These are phyloP conservation scores for Murraya koenigii DNA, from an alignment of 345 rosid species.

Conservation along the genomic window DNA sequence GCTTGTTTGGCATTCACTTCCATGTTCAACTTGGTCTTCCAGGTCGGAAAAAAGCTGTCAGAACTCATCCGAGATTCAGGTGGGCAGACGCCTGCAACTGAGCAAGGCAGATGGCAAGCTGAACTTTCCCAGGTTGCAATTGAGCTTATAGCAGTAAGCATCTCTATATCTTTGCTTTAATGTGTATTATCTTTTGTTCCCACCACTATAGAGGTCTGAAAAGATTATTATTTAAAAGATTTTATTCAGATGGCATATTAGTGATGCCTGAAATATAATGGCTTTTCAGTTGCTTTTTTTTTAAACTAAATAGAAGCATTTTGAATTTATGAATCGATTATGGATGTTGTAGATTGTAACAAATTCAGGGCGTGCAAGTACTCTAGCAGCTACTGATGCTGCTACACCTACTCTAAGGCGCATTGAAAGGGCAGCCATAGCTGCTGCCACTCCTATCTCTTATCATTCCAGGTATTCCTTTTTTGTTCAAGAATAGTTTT, in stretches of 20 bases:
- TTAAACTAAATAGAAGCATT: neutral
- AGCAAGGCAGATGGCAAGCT: slow-evolving; percentile 93
- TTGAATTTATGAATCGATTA: slow-evolving; percentile 10
- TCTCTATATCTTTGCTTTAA: slow-evolving; percentile 6
- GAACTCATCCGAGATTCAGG: slow-evolving; percentile 94
- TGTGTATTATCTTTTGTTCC: neutral
- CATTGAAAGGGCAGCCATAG: slow-evolving; percentile 98
- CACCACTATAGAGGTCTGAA: neutral
- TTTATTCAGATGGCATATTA: neutral
- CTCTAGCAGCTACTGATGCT: slow-evolving; percentile 96
- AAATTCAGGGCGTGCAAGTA: slow-evolving; percentile 90
- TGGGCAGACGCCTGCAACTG: slow-evolving; percentile 71
- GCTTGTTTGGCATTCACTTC: neutral
- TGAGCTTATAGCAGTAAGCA: slow-evolving; percentile 85
- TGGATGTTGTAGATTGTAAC: slow-evolving; percentile 75
- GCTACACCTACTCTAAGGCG: slow-evolving; percentile 97
- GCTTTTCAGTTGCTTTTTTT: neutral
- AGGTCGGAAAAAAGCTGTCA: slow-evolving; percentile 97
- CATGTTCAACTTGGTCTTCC: slow-evolving; percentile 21
- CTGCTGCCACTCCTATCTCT: slow-evolving; percentile 96
- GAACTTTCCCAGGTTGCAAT: slow-evolving; percentile 94
- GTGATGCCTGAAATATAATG: neutral
- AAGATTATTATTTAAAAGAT: neutral
- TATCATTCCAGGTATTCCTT: slow-evolving; percentile 64
- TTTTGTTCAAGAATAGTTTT: neutral